Conservation (phyloP, 306 rosid species). For the Corylus americana region DNA sequence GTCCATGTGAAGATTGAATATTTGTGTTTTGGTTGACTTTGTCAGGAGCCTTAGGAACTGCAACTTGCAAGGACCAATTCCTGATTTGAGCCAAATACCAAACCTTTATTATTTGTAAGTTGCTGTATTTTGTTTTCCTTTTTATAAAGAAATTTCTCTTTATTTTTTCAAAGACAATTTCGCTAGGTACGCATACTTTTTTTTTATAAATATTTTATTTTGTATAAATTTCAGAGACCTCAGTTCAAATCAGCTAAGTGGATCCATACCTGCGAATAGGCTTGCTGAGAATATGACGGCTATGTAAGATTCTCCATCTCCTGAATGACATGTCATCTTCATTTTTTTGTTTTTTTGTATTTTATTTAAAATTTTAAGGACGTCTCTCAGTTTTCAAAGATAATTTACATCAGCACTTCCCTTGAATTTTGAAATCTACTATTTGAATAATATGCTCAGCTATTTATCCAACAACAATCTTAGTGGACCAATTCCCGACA, state of each 20-base stretch:
- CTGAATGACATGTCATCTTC: no score
- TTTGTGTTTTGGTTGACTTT: constrained; percentile 32
- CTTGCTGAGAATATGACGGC: constrained; percentile 71
- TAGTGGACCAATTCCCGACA: constrained; percentile 65
- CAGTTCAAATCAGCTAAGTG: constrained; percentile 68
- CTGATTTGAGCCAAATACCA: constrained; percentile 70
- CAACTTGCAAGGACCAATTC: constrained; percentile 77
- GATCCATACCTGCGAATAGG: constrained; percentile 54
- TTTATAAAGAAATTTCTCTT: constrained; percentile 8
- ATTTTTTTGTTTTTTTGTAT: no score
- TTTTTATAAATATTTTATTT: constrained; percentile 6
- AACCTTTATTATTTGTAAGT: constrained; percentile 70
- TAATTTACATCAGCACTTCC: constrained; percentile 12
- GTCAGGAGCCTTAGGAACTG: constrained; percentile 90
- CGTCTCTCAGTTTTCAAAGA: neutral
- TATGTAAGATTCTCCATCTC: constrained; percentile 48
- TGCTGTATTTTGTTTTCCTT: constrained; percentile 20
- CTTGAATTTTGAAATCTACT: constrained; percentile 9
- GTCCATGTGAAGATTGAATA: neutral
- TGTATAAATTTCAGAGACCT: constrained; percentile 69
- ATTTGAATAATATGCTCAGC: constrained; percentile 41
- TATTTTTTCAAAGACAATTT: constrained; percentile 7
- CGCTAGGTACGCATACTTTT: constrained; percentile 15
- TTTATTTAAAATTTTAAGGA: no score
- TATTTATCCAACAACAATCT: constrained; percentile 74